These are phyloP conservation scores for Penicillium fuscoglaucum DNA, from an alignment of 2,329 filamentous ascomycete species.

Conservation along the genomic window DNA sequence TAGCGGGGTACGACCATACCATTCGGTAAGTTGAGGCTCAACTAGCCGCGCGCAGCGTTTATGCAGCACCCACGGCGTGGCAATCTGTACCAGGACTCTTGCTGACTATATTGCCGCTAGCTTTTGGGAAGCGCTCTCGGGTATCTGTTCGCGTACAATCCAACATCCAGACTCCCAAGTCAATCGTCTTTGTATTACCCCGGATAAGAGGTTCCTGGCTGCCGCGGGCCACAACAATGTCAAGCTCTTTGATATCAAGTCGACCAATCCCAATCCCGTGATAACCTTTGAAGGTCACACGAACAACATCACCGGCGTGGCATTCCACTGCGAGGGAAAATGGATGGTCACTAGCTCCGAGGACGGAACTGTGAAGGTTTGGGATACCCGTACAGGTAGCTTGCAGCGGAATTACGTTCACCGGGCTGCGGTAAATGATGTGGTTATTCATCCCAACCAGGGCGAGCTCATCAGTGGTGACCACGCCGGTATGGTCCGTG, in stretches of 20 bases:
- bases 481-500: slow-evolving; percentile 83
- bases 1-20: slow-evolving; percentile 73
- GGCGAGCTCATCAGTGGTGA: slow-evolving; percentile 98
- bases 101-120: slow-evolving; percentile 47
- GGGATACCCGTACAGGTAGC: slow-evolving; percentile 83
- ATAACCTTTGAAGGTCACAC: slow-evolving; percentile 95
- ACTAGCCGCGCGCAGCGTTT: not conserved
- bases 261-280: slow-evolving; percentile 90
- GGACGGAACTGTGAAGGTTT: slow-evolving; percentile 95
- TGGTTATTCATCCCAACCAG: slow-evolving; percentile 99
- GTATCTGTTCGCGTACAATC: slow-evolving; percentile 96
- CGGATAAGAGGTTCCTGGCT: slow-evolving; percentile 93
- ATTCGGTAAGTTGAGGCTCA: slow-evolving; percentile 58
- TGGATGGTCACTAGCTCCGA: slow-evolving; percentile 99
- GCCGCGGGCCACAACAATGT: slow-evolving; percentile 80
- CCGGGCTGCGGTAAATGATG: slow-evolving; percentile 86
- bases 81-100: not conserved
- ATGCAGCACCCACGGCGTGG: not conserved
- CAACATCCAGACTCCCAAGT: slow-evolving; percentile 98
- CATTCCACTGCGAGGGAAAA: slow-evolving; percentile 97
- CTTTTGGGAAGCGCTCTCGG: slow-evolving; percentile 97
- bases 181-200: slow-evolving; percentile 96
- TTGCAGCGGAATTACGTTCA: slow-evolving; percentile 94
- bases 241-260: slow-evolving; percentile 98
- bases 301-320: slow-evolving; percentile 92